Base-by-base conservation (phyloP, 331 rosid species). In the Arachis monticola region DNA sequence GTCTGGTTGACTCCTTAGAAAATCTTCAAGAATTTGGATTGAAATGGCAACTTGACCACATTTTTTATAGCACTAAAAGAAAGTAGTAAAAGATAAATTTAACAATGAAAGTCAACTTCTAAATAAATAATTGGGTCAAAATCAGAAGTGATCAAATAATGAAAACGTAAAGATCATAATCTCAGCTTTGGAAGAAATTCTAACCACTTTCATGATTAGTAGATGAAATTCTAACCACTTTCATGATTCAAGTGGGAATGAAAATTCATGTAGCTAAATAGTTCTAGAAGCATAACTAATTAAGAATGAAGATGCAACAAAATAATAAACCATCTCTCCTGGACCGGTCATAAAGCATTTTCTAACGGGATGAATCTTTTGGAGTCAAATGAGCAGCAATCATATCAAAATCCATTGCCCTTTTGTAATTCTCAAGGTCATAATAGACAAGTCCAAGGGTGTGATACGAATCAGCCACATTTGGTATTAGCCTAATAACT, bases 301-400 rank as follows among this genome's bases (percentile, higher is more conserved):
- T 32, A 78, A 32, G 67, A 77, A 69, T 60, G 72, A 79, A 8
- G 50, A 74, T 47, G 55, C 66, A 77, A 64, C 48, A 60, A 58
- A 61, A 78, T 50, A 45, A 45, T 58, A 60, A 84, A 75, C 52
- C 83, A 83, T 78, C 96, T 86, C 78, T 89, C 90, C 82, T 88
- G 67, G 92, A 92, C 90, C 89, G 82, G 8, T 74, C 62, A 79
- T 80, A 85, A 60, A 92, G 85, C 62, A 30, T 13, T 81, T 87
- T 83, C 99, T 97, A 92, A 57, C 87, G 86, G 8, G 91, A 78
- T 74, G 97, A 62, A 76, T 92, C 88, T 80, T 83, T 87, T 8
- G 96, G 96, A 79, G 67, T 83, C 81, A 92, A 81, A 82, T 75
- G 91, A 66, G 99, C 93, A 57, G 97, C 88, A 79, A 92, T 83